Evolutionary conservation across 2,329 filamentous ascomycete species (phyloP).

Genomic region (Alternaria sp.): DNA sequence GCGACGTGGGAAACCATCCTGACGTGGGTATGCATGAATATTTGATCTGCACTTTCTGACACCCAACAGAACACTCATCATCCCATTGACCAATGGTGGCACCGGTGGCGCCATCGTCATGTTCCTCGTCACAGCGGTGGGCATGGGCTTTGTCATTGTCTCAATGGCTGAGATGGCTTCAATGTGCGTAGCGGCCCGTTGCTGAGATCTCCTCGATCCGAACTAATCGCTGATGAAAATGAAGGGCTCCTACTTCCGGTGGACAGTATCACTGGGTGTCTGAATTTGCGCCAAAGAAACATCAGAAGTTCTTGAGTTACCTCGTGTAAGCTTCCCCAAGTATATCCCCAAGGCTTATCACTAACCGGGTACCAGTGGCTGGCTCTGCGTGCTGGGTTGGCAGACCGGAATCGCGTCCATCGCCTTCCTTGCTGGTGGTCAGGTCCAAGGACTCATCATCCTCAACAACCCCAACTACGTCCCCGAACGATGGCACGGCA

Average conservation of each 20-base stretch:
- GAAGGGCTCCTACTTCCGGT: slow-evolving; percentile 35
- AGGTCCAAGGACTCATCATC: slow-evolving; percentile 43
- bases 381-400: slow-evolving; percentile 52
- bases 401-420: slow-evolving; percentile 46
- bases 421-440: slow-evolving; percentile 36
- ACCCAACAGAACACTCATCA: slow-evolving; percentile 18
- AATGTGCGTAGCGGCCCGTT: slow-evolving; percentile 20
- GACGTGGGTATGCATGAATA: slow-evolving; percentile 10
- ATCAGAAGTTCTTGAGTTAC: slow-evolving; percentile 33
- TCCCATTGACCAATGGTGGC: slow-evolving; percentile 35
- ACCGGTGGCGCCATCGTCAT: slow-evolving; percentile 33
- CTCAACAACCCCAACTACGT: slow-evolving; percentile 50
- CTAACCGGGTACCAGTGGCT: slow-evolving; percentile 32
- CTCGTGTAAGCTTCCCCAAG: slow-evolving; percentile 6
- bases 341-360: background rate
- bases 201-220: background rate
- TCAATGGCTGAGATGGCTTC: slow-evolving; percentile 41
- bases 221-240: background rate
- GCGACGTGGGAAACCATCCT: slow-evolving; percentile 35
- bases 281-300: slow-evolving; percentile 32
- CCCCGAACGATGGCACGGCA: slow-evolving; percentile 56
- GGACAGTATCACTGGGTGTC: slow-evolving; percentile 41
- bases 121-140: slow-evolving; percentile 29
- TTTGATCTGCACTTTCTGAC: background rate
- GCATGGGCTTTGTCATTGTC: slow-evolving; percentile 29